Conservation (phyloP, 805 yeast species). For the Torulaspora indica region DNA sequence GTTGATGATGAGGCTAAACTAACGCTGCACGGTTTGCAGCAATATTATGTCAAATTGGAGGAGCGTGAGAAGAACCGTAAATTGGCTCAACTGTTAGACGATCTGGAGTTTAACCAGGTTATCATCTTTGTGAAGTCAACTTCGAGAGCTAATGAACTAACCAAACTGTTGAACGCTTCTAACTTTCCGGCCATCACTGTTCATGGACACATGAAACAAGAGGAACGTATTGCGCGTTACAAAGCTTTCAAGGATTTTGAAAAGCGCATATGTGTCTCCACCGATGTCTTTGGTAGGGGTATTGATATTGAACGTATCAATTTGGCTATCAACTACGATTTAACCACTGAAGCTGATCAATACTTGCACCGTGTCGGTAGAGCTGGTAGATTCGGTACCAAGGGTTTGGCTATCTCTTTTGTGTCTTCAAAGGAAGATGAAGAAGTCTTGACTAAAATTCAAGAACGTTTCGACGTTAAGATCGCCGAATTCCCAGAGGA, state of each 20-base stretch:
- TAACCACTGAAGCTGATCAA: slow-evolving; percentile 95
- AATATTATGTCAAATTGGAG: slow-evolving; percentile 82
- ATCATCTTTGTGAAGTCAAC: slow-evolving; percentile 92
- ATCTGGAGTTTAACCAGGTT: slow-evolving; percentile 95
- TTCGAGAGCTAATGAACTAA: slow-evolving; percentile 85
- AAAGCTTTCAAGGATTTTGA: slow-evolving; percentile 95
- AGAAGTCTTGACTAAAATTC: slow-evolving; percentile 85
- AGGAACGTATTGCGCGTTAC: slow-evolving; percentile 95
- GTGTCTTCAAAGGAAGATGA: slow-evolving; percentile 84
- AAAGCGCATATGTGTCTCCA: slow-evolving; percentile 97
- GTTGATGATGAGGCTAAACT: slow-evolving; percentile 97
- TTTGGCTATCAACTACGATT: slow-evolving; percentile 94
- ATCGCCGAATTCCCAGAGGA: slow-evolving; percentile 94
- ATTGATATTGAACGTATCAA: slow-evolving; percentile 98
- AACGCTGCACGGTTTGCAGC: slow-evolving; percentile 97
- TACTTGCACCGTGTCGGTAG: slow-evolving; percentile 99
- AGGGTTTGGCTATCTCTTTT: slow-evolving; percentile 92
- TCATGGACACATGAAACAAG: slow-evolving; percentile 93
- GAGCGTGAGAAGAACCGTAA: slow-evolving; percentile 92
- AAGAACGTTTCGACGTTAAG: slow-evolving; percentile 95
- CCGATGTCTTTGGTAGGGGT: slow-evolving; percentile 99
- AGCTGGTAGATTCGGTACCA: slow-evolving; percentile 99
- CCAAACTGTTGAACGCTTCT: slow-evolving; percentile 81
- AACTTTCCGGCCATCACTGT: slow-evolving; percentile 97
- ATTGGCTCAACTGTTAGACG: slow-evolving; percentile 86